Base-by-base conservation (phyloP, 2,329 filamentous ascomycete genomes). In the Sclerotinia glacialis region DNA sequence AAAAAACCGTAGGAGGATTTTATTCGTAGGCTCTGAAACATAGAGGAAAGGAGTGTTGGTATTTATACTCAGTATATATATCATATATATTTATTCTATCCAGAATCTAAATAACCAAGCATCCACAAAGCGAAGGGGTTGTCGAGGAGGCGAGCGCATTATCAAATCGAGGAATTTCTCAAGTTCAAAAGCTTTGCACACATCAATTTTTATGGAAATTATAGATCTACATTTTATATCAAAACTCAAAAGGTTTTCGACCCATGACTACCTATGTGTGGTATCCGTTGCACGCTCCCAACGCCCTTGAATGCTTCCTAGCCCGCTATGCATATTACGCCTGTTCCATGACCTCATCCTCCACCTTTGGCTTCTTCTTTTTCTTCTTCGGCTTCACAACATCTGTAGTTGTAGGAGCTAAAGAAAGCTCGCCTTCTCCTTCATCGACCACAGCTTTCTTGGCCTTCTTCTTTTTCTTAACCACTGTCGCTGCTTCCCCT, bases 381-480 rank as follows among this genome's bases (percentile, higher is more conserved):
- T 82, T 84, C 76, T 79, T 80, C 73, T 80, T 83, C 8, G 79
- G 74, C 68, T 81, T 79, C 2, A 77, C 65, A 37, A 69, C 68
- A 34, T 68, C 71, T 7, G 66, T 34, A 23, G 34, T 64, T 55
- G 66, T 67, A 42, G 67, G 65, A 61, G 65, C 59, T 26, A 46
- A 18, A 11, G 71, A 65, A 68, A 67, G 44, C 47, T 70, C 72
- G 55, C 68, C 69, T 50, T 59, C 67, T 54, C 67, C 70, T 40
- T 74, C 71, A 62, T 73, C 71, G 37, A 67, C 72, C n/a, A 71
- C 70, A 68, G 66, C 75, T 71, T 77, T 77, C 42, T 74, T 76
- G 72, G 80, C 83, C 73, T 81, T 82, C 78, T 83, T 84, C 78
- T 86, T 87, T 74, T 81, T 83, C 49, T 71, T 70, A 56, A 72